A percentile compares a stretch with the other conserved stretches of the same genome.
These are phyloP conservation scores for Pseudisothecium myosuroides DNA, from an alignment of 225 moss, liverwort and hornwort species.

Conservation along the genomic window DNA sequence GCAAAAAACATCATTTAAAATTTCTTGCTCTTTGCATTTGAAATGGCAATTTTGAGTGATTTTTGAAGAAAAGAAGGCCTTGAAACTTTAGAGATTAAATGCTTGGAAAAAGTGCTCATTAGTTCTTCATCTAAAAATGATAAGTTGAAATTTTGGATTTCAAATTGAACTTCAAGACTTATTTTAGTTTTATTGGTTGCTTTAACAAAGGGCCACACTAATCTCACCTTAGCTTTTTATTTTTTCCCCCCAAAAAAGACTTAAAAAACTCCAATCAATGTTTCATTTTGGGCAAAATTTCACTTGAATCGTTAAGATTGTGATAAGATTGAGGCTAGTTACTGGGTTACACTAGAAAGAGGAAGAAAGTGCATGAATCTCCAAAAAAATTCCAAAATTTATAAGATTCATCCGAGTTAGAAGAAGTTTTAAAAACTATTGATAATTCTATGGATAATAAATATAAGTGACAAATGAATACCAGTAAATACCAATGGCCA, in stretches of 20 bases:
- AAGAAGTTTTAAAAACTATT: background rate
- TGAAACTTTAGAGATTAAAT: background rate
- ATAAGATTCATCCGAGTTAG: background rate
- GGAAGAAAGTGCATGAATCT: background rate
- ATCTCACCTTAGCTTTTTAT: background rate
- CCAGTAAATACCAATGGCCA: fast-evolving
- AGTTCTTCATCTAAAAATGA: background rate
- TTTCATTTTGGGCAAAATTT: background rate
- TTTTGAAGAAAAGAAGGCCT: no score
- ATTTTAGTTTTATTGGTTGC: background rate
- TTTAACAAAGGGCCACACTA: background rate
- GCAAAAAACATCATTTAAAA: no score
- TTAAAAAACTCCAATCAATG: background rate
- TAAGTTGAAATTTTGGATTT: background rate
- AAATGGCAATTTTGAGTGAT: no score
- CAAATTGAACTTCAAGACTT: background rate
- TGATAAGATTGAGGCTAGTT: background rate
- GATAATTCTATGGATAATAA: background rate
- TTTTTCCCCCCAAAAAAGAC: fast-evolving
- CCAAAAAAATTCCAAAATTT: background rate
- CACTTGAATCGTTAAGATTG: background rate
- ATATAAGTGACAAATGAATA: background rate
- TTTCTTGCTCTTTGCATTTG: no score
- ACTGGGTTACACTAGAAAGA: background rate
- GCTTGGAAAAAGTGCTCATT: background rate